phyloP scores from a whole-genome alignment of 2,329 filamentous ascomycete genomes.

The Lecanicillium sp. region DNA sequence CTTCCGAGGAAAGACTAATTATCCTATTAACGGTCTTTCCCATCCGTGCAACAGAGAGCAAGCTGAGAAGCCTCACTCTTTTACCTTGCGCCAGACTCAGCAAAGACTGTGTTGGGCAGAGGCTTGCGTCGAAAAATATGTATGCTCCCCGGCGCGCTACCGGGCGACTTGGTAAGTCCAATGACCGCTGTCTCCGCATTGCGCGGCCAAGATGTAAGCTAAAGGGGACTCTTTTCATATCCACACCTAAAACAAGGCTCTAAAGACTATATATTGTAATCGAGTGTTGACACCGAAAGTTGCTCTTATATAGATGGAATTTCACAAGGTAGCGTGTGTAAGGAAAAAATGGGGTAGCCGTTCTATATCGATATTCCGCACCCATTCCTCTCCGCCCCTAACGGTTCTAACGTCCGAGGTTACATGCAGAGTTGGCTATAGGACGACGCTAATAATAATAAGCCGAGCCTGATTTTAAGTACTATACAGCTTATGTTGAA shows the following conservation, averaged over 20 bases:
- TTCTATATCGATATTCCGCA: too few relatives aligned
- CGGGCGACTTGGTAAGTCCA: not conserved
- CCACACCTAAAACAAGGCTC: not conserved
- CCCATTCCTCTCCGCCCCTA: too few relatives aligned
- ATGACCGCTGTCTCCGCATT: not conserved
- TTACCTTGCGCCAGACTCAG: not conserved
- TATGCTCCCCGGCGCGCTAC: not conserved
- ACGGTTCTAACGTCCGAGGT: not conserved
- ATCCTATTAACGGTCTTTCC: not conserved
- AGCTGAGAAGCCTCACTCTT: not conserved
- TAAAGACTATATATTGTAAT: not conserved
- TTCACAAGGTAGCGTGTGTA: not conserved
- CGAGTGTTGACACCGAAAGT: not conserved
- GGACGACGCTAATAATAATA: not conserved
- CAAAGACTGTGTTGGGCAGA: not conserved
- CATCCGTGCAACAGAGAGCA: not conserved
- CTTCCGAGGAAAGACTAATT: not conserved
- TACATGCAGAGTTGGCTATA: too few relatives aligned
- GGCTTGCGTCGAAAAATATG: not conserved
- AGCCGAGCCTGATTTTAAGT: not conserved
- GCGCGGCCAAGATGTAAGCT: not conserved
- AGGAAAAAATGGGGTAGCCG: not conserved
- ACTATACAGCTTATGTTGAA: not conserved
- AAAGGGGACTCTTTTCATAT: not conserved
- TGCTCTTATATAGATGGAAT: not conserved